Evolutionary conservation across 148 eudicot species (phyloP).

Genomic region (Pouteria glomerata): DNA sequence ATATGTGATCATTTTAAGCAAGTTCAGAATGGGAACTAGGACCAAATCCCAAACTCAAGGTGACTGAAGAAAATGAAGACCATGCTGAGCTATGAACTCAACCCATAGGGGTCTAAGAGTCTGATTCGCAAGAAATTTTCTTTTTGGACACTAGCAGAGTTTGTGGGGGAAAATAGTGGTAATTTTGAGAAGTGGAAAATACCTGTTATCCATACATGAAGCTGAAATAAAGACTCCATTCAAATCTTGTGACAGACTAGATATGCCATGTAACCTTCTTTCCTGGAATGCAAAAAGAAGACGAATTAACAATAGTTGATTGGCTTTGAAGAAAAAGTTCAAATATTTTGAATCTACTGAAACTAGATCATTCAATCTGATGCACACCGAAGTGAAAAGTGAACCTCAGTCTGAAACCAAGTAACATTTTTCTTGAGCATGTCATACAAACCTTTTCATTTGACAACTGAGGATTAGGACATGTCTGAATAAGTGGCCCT

Average conservation of each 20-base stretch:
- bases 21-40: not conserved
- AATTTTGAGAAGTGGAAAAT: not conserved
- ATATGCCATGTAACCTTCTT: conserved; percentile 72
- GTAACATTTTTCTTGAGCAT: not conserved
- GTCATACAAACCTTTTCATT: conserved; percentile 38
- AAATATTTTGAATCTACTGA: not conserved
- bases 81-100: not conserved
- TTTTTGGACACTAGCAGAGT: not conserved
- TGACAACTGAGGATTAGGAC: conserved; percentile 37
- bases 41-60: not conserved
- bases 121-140: not conserved
- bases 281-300: conserved; percentile 32
- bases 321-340: not conserved
- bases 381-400: not conserved
- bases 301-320: not conserved
- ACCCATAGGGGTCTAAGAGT: not conserved
- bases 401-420: no score
- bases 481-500: conserved; percentile 49
- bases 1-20: not conserved
- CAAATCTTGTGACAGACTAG: conserved; percentile 86
- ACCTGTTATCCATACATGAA: conserved; percentile 94
- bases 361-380: not conserved
- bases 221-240: conserved; percentile 78
- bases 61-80: not conserved
- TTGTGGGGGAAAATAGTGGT: not conserved